Evolutionary conservation across 441 rosid species (phyloP).

Genomic region (Biscutella laevigata): DNA sequence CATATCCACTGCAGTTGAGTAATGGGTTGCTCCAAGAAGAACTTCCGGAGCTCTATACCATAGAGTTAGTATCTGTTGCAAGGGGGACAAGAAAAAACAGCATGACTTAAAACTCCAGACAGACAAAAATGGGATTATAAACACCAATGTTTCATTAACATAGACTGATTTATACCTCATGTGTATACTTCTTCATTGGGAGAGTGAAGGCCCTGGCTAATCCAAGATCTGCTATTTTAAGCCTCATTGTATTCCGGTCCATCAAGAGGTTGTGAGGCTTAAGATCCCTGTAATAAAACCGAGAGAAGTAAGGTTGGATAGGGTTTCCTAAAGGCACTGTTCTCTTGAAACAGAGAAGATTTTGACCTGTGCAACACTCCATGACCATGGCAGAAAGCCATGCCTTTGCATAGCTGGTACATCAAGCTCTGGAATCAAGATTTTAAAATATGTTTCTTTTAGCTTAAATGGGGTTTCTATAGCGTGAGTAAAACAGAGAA

Average conservation of each 20-base stretch:
- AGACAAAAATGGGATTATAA: no score
- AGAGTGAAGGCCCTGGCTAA: slow-evolving; percentile 81
- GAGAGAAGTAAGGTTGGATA: no score
- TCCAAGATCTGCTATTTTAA: slow-evolving; percentile 94
- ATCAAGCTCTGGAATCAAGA: no score
- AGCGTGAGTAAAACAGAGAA: no score
- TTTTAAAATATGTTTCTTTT: no score
- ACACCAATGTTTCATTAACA: background rate
- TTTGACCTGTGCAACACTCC: slow-evolving; percentile 89
- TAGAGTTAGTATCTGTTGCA: slow-evolving; percentile 70
- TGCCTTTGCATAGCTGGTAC: slow-evolving; percentile 95
- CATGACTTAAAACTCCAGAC: no score
- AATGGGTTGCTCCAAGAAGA: slow-evolving; percentile 89
- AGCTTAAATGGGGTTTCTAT: no score
- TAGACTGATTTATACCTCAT: slow-evolving; percentile 71
- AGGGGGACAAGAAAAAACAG: no score
- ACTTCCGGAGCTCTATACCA: slow-evolving; percentile 99
- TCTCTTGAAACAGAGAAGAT: background rate
- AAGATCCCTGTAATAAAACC: slow-evolving; percentile 50
- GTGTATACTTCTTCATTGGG: slow-evolving; percentile 45
- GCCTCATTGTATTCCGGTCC: slow-evolving; percentile 81
- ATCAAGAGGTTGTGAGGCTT: slow-evolving; percentile 95
- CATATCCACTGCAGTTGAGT: slow-evolving; percentile 95
- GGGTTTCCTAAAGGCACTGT: no score
- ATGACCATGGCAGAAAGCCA: slow-evolving; percentile 92